These are phyloP conservation scores for Polychaeton citri DNA, from an alignment of 2,329 filamentous ascomycete species.

Conservation along the genomic window DNA sequence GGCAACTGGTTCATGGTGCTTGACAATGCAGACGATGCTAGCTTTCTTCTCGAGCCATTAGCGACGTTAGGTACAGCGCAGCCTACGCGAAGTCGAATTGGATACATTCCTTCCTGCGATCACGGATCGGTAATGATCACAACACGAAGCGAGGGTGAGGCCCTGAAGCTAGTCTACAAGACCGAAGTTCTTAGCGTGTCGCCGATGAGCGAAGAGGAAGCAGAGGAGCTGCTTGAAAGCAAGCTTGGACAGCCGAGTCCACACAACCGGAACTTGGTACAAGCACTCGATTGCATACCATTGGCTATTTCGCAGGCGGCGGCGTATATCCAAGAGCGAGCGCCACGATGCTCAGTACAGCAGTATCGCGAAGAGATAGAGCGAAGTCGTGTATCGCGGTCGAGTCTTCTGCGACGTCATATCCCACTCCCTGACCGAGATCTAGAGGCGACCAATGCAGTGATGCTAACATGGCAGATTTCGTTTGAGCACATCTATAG, in stretches of 20 bases:
- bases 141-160: slow-evolving; percentile 8
- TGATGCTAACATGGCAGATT: background rate
- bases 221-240: slow-evolving; percentile 10
- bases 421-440: background rate
- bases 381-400: too few species aligned
- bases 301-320: slow-evolving; percentile 23
- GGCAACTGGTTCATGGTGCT: slow-evolving; percentile 12
- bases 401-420: too few species aligned
- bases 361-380: slow-evolving; percentile 31
- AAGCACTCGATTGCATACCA: slow-evolving; percentile 20
- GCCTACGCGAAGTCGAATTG: too few species aligned
- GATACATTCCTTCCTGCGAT: too few species aligned
- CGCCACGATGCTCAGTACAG: slow-evolving; percentile 17
- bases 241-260: slow-evolving; percentile 7
- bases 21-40: slow-evolving; percentile 13
- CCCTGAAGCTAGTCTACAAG: slow-evolving; percentile 7
- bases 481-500: too few species aligned
- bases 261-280: slow-evolving; percentile 4
- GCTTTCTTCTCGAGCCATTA: slow-evolving; percentile 3
- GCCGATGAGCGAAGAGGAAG: slow-evolving; percentile 12
- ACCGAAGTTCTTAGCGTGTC: slow-evolving; percentile 7
- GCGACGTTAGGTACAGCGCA: slow-evolving; percentile 5
- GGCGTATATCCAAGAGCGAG: slow-evolving; percentile 18
- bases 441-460: background rate
- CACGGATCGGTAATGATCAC: slow-evolving; percentile 13